Percentiles rank a stretch among this genome's conserved stretches.
Conservation (phyloP, 2,329 filamentous ascomycete species). For the Blastomyces silverae region DNA sequence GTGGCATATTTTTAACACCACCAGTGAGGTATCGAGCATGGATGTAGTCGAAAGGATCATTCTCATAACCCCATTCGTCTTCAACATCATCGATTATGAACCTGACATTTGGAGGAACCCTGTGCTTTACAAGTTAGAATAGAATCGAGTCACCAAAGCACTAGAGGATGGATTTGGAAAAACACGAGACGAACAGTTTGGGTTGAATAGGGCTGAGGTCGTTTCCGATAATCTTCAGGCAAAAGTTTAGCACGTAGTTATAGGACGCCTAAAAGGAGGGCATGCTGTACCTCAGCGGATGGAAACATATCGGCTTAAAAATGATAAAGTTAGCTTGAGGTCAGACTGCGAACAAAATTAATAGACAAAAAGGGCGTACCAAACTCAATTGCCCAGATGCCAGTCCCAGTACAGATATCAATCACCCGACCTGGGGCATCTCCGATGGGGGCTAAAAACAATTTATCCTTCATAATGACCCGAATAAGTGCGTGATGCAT, state of each 20-base stretch:
- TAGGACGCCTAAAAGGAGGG: neutral
- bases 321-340: neutral
- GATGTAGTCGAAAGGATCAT: constrained; percentile 54
- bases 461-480: constrained; percentile 16
- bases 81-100: constrained; percentile 55
- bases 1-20: constrained; percentile 52
- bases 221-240: constrained; percentile 23
- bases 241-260: neutral
- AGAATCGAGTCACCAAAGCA: neutral
- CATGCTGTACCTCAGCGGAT: constrained; percentile 21
- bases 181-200: neutral
- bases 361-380: constrained; percentile 10
- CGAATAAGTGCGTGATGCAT: constrained; percentile 21
- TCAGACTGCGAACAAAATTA: neutral
- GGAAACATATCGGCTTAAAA: constrained; percentile 25
- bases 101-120: constrained; percentile 49
- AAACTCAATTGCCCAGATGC: constrained; percentile 29
- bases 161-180: neutral
- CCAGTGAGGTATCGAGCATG: constrained; percentile 53
- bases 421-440: constrained; percentile 16
- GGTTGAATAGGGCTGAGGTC: constrained; percentile 24
- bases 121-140: constrained; percentile 5
- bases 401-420: constrained; percentile 23
- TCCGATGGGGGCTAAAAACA: constrained; percentile 21
- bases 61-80: constrained; percentile 49